Percentiles rank a stretch among this genome's conserved stretches.
Conservation (phyloP, 768 basidiomycete species). For the Chiua virens region DNA sequence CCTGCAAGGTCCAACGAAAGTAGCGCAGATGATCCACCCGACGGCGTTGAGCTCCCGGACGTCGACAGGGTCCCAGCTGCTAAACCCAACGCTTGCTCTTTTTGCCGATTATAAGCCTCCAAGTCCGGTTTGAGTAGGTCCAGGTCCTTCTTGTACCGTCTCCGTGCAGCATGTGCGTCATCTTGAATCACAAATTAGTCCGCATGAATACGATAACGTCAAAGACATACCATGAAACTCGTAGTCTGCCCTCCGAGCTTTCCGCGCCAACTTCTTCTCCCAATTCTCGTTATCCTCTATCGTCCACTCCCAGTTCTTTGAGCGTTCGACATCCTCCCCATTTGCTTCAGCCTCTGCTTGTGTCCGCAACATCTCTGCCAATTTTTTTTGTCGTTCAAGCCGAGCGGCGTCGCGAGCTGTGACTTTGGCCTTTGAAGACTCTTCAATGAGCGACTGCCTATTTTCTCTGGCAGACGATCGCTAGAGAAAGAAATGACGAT, state of each 20-base stretch:
- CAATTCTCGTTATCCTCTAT: constrained; percentile 30
- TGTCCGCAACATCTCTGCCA: constrained; percentile 81
- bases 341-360: constrained; percentile 88
- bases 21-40: constrained; percentile 33
- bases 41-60: constrained; percentile 33
- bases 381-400: constrained; percentile 85
- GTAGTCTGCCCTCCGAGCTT: constrained; percentile 81
- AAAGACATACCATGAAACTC: constrained; percentile 80
- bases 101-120: constrained; percentile 83
- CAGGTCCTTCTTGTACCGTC: constrained; percentile 90
- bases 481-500: constrained; percentile 37
- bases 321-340: constrained; percentile 43
- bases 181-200: constrained; percentile 46
- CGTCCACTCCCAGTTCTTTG: constrained; percentile 31
- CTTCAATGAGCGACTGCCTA: too few relatives aligned
- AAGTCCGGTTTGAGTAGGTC: constrained; percentile 88
- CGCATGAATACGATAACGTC: background rate
- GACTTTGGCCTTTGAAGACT: constrained; percentile 58
- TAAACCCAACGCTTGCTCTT: constrained; percentile 79
- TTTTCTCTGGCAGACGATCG: constrained; percentile 57
- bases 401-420: constrained; percentile 79
- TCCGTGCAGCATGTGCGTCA: constrained; percentile 84
- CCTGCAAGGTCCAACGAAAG: constrained; percentile 55
- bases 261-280: constrained; percentile 38
- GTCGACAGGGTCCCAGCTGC: constrained; percentile 65